Base-by-base conservation (phyloP, 257 asterid genomes). In the Ilex aquifolium region DNA sequence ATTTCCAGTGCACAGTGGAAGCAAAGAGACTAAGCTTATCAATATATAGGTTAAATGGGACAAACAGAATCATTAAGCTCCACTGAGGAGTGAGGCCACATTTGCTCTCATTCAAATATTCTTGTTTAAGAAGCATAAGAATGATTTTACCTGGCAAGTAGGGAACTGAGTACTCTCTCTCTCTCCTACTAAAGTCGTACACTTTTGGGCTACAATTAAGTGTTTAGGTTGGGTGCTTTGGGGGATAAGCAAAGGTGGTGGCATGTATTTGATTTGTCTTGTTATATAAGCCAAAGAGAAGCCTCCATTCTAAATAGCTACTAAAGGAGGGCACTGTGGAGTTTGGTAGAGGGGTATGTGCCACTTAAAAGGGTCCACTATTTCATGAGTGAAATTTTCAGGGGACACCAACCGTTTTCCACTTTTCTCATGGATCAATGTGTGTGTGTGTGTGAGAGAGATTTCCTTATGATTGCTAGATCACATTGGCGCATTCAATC, bases 231-330 rank as follows among this genome's bases (percentile, higher is more conserved):
- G 85, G 86, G 73, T 79, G 95, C 73, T 88, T 85, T 85, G 88
- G 65, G 80, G 69, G 83, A 78, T 83, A 85, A 86, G 96, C 93
- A 88, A 88, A 88, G 95, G 95, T 80, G 81, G 75, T 27, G 80
- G 44, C 31, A 66, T 61, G 60, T 69, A 77, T 81, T 66, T 72
- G 82, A 79, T 73, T 74, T 82, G 75, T 70, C 96, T 88, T 88
- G 88, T 79, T 74, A 48, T 79, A 76, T 66, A 88, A 88, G 96
- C 65, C 81, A 53, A 72, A 62, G 72, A 39, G 44, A 61, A 49
- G 60, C 4, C 55, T 44, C 44, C 55, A 32, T 63, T 57, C 55
- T 39, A 39, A 71, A 17, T 53, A 61, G 49, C 61, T 57, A n/a
- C 16, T 16, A 31, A 54, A 56, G 54, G 15, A 44, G 56, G 49